Percentiles rank a stretch among this genome's conserved stretches.
These are phyloP conservation scores for Kazachstania martiniae DNA, from an alignment of 805 yeast genomes.

Conservation along the genomic window DNA sequence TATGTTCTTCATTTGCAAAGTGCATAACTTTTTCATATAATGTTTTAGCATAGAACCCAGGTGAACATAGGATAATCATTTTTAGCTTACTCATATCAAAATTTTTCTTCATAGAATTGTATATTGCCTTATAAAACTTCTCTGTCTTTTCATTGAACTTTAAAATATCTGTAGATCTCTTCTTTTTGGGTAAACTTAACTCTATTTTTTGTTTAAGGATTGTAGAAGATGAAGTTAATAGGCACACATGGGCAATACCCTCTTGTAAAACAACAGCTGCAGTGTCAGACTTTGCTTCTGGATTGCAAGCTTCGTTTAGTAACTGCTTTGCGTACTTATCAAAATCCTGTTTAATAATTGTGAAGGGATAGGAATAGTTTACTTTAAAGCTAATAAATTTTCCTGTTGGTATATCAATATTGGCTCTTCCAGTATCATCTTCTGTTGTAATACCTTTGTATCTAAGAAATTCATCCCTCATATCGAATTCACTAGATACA, in stretches of 20 bases:
- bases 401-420: conserved; percentile 71
- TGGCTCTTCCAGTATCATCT: conserved; percentile 34
- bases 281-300: conserved; percentile 75
- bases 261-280: conserved; percentile 92
- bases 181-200: conserved; percentile 74
- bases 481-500: conserved; percentile 66
- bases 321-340: conserved; percentile 59
- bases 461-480: conserved; percentile 66
- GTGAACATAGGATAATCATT: conserved; percentile 76
- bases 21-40: conserved; percentile 46
- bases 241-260: conserved; percentile 87
- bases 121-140: conserved; percentile 55
- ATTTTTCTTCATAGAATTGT: conserved; percentile 52
- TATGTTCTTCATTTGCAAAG: conserved; percentile 46
- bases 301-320: conserved; percentile 57
- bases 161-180: conserved; percentile 71
- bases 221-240: conserved; percentile 83
- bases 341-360: conserved; percentile 67
- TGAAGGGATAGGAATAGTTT: conserved; percentile 57
- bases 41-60: conserved; percentile 72
- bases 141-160: conserved; percentile 69
- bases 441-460: conserved; percentile 60
- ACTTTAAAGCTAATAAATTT: conserved; percentile 83
- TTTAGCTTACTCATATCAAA: conserved; percentile 63
- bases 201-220: conserved; percentile 71